A percentile compares a stretch with the other conserved stretches of the same genome.
phyloP scores from a whole-genome alignment of 805 yeast genomes.

The Brettanomyces bruxellensis region DNA sequence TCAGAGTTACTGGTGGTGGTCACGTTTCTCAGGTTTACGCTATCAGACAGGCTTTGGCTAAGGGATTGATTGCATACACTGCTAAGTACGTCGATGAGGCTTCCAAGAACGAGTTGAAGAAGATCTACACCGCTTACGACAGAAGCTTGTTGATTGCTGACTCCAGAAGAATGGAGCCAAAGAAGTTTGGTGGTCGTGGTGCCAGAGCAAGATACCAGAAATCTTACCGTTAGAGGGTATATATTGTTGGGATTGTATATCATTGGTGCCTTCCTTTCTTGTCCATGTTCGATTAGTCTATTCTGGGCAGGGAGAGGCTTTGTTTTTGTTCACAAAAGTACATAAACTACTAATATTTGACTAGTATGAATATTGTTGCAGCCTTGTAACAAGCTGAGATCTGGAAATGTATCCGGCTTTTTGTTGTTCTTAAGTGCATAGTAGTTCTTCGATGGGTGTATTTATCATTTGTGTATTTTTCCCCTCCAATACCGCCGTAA shows the following conservation, averaged over 20 bases:
- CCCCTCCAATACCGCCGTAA: no score
- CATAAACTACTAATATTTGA: constrained; percentile 1
- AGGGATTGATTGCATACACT: constrained; percentile 99
- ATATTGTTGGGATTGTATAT: constrained; percentile 1
- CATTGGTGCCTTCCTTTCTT: background rate
- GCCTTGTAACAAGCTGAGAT: no score
- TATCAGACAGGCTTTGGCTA: constrained; percentile 99
- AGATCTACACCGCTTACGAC: constrained; percentile 95
- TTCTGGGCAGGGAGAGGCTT: background rate
- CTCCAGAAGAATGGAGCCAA: constrained; percentile 99
- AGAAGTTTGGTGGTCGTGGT: constrained; percentile 99
- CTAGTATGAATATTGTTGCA: no score
- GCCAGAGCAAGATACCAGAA: constrained; percentile 99
- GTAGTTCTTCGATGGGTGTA: no score
- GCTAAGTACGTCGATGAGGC: constrained; percentile 99
- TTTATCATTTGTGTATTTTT: no score
- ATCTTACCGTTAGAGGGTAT: constrained; percentile 83
- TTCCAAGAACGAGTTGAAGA: constrained; percentile 98
- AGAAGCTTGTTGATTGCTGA: constrained; percentile 99
- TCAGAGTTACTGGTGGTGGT: constrained; percentile 99
- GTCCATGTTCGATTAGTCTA: background rate
- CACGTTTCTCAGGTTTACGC: constrained; percentile 99
- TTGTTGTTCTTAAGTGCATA: no score
- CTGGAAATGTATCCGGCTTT: no score
- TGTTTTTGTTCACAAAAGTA: background rate